A percentile compares a stretch with the other conserved stretches of the same genome.
phyloP scores from a whole-genome alignment of 2,329 filamentous ascomycete genomes.

The Aspergillus uvarum region DNA sequence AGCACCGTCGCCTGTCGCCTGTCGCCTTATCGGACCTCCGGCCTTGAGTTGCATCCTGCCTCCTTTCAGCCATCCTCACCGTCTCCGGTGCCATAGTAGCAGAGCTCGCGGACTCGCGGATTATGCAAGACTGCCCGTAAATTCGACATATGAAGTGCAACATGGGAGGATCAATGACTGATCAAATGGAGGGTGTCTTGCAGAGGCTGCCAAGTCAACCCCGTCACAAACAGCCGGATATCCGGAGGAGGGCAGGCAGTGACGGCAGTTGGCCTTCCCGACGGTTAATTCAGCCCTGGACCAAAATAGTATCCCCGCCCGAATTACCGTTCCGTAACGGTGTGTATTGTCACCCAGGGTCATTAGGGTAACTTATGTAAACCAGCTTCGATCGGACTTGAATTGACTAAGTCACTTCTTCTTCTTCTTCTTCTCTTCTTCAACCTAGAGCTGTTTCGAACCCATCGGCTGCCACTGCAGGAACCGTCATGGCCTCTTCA shows the following conservation, averaged over 20 bases:
- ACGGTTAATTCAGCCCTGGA: slow-evolving; percentile 4
- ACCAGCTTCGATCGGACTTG: neutral
- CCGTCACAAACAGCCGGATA: neutral
- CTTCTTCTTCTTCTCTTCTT: neutral
- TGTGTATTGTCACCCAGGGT: neutral
- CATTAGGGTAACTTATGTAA: neutral
- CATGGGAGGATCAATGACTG: too few species aligned
- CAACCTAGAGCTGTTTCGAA: neutral
- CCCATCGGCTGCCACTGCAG: neutral
- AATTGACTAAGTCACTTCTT: neutral
- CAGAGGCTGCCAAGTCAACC: too few species aligned
- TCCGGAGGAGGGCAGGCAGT: neutral
- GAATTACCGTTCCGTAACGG: neutral
- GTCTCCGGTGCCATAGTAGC: too few species aligned
- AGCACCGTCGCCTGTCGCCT: too few species aligned
- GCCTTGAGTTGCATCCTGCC: too few species aligned
- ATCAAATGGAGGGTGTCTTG: too few species aligned
- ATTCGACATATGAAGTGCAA: too few species aligned
- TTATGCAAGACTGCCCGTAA: too few species aligned
- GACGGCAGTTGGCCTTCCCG: neutral
- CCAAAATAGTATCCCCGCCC: slow-evolving; percentile 2
- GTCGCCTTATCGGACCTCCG: too few species aligned
- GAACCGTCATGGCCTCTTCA: neutral
- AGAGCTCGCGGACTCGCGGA: too few species aligned
- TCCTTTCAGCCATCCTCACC: too few species aligned